Evolutionary conservation across 75 land plant genomes (phyloP).

Genomic region (Pinus albicaulis): DNA sequence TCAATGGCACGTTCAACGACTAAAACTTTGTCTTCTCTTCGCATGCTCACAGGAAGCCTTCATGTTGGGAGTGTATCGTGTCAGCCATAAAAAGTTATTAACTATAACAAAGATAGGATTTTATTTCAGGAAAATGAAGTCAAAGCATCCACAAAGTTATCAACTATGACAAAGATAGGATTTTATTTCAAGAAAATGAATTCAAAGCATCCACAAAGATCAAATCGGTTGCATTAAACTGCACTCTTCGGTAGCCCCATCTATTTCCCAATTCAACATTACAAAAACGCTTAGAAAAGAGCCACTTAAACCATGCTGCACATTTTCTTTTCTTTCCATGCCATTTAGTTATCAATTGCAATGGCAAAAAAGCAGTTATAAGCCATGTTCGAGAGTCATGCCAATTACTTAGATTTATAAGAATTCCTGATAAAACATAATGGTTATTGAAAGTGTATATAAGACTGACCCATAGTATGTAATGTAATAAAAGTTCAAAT

Average conservation of each 20-base stretch:
- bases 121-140: too few relatives aligned
- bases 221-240: background rate
- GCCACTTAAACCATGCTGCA: background rate
- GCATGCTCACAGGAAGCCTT: constrained; percentile 77
- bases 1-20: constrained; percentile 95
- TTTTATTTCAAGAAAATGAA: background rate
- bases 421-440: background rate
- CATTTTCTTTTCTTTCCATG: background rate
- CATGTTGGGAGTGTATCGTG: constrained; percentile 4
- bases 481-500: background rate
- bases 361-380: background rate
- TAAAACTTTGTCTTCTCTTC: constrained; percentile 78
- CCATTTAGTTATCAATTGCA: background rate
- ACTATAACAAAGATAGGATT: too few relatives aligned
- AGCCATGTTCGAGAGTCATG: background rate
- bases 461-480: background rate
- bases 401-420: background rate
- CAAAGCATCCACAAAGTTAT: too few relatives aligned
- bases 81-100: background rate
- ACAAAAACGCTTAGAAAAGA: background rate
- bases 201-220: background rate
- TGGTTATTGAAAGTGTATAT: background rate
- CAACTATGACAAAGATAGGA: background rate
- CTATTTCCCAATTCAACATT: constrained; percentile 4
- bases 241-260: background rate